Base-by-base conservation (phyloP, 495 filamentous ascomycete species). In the Xylaria castorea region DNA sequence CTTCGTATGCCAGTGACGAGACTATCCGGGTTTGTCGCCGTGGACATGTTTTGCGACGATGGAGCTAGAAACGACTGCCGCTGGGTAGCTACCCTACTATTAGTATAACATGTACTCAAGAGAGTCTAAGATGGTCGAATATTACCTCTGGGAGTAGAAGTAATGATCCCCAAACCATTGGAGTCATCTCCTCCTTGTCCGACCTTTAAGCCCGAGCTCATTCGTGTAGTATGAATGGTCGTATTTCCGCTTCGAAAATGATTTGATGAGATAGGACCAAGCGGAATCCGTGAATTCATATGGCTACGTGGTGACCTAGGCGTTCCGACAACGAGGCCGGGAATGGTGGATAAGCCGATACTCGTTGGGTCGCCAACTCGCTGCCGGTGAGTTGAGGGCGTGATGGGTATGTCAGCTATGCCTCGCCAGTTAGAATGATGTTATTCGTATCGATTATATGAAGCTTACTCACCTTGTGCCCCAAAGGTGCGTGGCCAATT, bases 331-430 rank as follows among this genome's bases (percentile, higher is more conserved):
- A 80, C 78, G 7, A 79, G 72, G 36, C 78, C 78, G 20, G 78
- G 78, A 65, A 80, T 74, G 3, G 67, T 74, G 18, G 78, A 77
- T 51, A 80, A 60, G 46, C 78, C 75, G 14, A 75, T 74, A 55
- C 68, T 53, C 42, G 55, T 48, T 7, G 77, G 48, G 7, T 78
- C 72, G 22, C 74, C 73, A 40, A 80, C 30, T n/a, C 78, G 75
- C 61, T 77, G 76, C 5, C 78, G 70, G 70, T 80, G 78, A n/a
- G 72, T 80, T 27, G 78, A 80, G n/a, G 78, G 78, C 0, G 78
- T 80, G 14, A 77, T 32, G n/a, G 78, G 77, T 16, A 76, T 46
- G 32, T 78, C 74, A 25, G 58, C 78, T 80, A 60, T 63, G 11
- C 55, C 11, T 36, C 30, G 20, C 68, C 25, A 75, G 75, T 64